Evolutionary conservation across 441 rosid species (phyloP).

Genomic region (Gossypium gossypioides): DNA sequence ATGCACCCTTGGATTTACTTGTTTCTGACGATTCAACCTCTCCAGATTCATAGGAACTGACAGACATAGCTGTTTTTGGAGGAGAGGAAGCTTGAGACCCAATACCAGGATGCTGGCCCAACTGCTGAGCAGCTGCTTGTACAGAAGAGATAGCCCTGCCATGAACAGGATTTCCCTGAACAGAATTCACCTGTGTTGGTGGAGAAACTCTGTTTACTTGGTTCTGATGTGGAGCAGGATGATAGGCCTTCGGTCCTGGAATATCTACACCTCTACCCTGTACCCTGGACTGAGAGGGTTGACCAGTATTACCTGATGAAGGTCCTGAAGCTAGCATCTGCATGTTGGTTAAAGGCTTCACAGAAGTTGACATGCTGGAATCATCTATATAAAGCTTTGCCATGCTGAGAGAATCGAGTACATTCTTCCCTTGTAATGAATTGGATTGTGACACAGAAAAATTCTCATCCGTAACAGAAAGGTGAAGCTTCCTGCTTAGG

Average conservation of each 20-base stretch:
- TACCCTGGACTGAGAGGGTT: conserved; percentile 40
- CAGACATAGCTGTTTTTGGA: conserved; percentile 38
- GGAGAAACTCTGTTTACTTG: conserved; percentile 39
- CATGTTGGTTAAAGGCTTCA: conserved; percentile 36
- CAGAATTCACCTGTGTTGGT: conserved; percentile 30
- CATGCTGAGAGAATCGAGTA: conserved; percentile 37
- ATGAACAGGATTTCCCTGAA: conserved; percentile 34
- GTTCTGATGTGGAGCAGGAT: conserved; percentile 29
- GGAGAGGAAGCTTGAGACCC: conserved; percentile 62
- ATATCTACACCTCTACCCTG: conserved; percentile 50
- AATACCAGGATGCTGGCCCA: conserved; percentile 40
- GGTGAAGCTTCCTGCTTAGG: conserved; percentile 30
- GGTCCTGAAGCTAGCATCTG: conserved; percentile 32
- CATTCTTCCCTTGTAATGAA: conserved; percentile 39
- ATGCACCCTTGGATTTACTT: conserved; percentile 39
- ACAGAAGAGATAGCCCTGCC: conserved; percentile 35
- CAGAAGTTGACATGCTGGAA: conserved; percentile 32
- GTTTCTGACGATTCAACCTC: conserved; percentile 57
- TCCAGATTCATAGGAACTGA: conserved; percentile 42
- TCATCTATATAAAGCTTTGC: conserved; percentile 53
- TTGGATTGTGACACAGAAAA: conserved; percentile 29
- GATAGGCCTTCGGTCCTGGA: conserved; percentile 48
- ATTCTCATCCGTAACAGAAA: conserved; percentile 27
- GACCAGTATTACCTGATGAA: conserved; percentile 27
- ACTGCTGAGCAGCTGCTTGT: conserved; percentile 40